Evolutionary conservation across 73 alveolate species (phyloP).

Genomic region (Effrenium voratum): DNA sequence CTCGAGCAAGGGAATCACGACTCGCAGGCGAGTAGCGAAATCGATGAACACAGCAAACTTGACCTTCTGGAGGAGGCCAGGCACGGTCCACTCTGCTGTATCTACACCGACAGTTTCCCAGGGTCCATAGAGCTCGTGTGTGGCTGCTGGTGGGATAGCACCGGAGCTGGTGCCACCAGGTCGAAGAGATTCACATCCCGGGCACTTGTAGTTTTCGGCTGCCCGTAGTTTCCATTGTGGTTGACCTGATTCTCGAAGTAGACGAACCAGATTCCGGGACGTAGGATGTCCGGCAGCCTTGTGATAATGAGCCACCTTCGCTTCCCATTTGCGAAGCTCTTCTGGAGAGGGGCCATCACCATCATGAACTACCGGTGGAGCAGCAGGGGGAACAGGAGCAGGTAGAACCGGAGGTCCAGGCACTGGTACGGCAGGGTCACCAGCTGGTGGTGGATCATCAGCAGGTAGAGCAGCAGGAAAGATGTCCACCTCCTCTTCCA

Average conservation of each 20-base stretch:
- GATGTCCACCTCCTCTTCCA: no score
- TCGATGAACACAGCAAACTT: neutral
- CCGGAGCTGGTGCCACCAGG: conserved; percentile 8
- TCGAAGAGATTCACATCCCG: neutral
- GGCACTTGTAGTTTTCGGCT: neutral
- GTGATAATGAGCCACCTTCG: neutral
- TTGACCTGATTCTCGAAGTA: neutral
- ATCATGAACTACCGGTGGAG: no score
- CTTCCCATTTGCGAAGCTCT: neutral
- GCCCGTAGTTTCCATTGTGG: neutral
- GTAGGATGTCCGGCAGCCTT: neutral
- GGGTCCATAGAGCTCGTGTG: conserved; percentile 2
- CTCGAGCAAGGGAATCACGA: neutral
- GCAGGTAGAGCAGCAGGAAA: no score
- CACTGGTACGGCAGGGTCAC: no score
- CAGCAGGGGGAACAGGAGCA: no score
- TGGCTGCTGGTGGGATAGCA: neutral
- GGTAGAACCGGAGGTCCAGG: no score
- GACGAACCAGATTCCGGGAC: neutral
- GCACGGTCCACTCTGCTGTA: neutral
- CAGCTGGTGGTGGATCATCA: no score
- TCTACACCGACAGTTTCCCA: conserved; percentile 5
- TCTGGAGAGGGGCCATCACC: no score
- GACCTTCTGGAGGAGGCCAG: neutral
- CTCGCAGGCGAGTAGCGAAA: conserved; percentile 8